phyloP scores from a whole-genome alignment of 2,329 filamentous ascomycete genomes.

The Lithohypha guttulata region DNA sequence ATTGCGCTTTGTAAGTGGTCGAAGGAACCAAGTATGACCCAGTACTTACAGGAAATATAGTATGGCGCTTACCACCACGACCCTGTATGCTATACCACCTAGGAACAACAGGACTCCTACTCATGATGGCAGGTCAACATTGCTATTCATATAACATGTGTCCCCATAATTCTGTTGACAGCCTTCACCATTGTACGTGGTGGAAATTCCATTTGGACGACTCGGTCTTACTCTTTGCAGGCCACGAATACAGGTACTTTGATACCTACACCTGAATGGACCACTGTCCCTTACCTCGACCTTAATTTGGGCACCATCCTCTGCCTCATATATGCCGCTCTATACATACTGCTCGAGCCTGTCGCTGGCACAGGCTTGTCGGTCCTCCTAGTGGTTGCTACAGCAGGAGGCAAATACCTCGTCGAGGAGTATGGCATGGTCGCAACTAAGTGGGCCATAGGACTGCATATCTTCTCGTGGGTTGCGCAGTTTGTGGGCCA shows the following conservation, averaged over 20 bases:
- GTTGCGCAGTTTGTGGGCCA: constrained; percentile 85
- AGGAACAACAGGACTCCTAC: background rate
- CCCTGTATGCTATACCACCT: constrained; percentile 35
- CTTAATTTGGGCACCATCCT: constrained; percentile 49
- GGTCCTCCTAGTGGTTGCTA: constrained; percentile 62
- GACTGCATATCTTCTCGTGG: constrained; percentile 66
- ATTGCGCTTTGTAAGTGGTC: constrained; percentile 49
- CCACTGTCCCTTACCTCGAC: constrained; percentile 47
- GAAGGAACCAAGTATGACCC: constrained; percentile 14
- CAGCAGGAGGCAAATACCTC: constrained; percentile 66
- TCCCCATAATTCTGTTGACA: constrained; percentile 51
- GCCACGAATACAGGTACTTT: constrained; percentile 45
- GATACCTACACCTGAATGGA: constrained; percentile 42
- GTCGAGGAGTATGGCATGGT: constrained; percentile 51
- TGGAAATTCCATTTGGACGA: background rate
- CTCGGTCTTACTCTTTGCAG: constrained; percentile 27
- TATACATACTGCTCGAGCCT: constrained; percentile 89
- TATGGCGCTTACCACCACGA: constrained; percentile 59
- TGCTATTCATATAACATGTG: constrained; percentile 52
- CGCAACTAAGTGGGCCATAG: constrained; percentile 56
- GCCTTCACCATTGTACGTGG: constrained; percentile 46
- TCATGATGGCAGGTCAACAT: constrained; percentile 45
- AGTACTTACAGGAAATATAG: constrained; percentile 32
- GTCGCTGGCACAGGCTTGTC: constrained; percentile 74
- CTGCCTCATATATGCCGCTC: constrained; percentile 54